These are phyloP conservation scores for Neopestalotiopsis sp. DNA, from an alignment of 2,329 filamentous ascomycete genomes.

Conservation along the genomic window DNA sequence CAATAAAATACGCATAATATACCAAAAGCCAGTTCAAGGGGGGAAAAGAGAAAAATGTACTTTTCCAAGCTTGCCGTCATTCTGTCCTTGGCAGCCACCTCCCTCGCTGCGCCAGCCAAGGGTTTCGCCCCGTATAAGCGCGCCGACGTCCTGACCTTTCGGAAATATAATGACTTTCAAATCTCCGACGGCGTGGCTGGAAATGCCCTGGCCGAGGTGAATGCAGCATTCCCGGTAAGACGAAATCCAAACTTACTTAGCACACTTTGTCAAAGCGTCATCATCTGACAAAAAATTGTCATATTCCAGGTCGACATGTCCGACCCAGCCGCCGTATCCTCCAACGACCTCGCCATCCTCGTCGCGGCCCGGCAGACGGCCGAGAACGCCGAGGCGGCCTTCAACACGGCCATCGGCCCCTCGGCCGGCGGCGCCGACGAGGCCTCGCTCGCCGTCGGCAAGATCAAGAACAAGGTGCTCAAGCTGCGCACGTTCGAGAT, in stretches of 20 bases:
- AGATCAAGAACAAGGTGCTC: slow-evolving; percentile 25
- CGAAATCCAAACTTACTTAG: not conserved
- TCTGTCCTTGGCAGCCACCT: slow-evolving; percentile 17
- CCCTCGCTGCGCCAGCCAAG: slow-evolving; percentile 16
- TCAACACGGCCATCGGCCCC: slow-evolving; percentile 19
- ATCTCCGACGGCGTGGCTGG: slow-evolving; percentile 21
- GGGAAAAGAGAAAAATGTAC: slow-evolving; percentile 12
- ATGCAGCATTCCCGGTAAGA: slow-evolving; percentile 20
- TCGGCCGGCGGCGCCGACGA: slow-evolving; percentile 5
- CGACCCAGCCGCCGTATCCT: slow-evolving; percentile 20
- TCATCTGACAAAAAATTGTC: too few species aligned
- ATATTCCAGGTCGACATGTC: slow-evolving; percentile 12
- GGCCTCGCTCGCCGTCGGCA: slow-evolving; percentile 19
- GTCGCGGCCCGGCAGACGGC: slow-evolving; percentile 21
- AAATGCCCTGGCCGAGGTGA: slow-evolving; percentile 21
- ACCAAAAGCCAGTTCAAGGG: not conserved
- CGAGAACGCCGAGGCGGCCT: slow-evolving; percentile 22
- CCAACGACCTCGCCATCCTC: slow-evolving; percentile 19
- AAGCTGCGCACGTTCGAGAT: slow-evolving; percentile 22
- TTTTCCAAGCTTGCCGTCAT: slow-evolving; percentile 20
- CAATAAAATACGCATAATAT: not conserved
- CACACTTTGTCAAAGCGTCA: too few species aligned
- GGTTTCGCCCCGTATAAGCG: slow-evolving; percentile 13
- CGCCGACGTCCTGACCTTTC: slow-evolving; percentile 18
- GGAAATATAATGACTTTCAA: slow-evolving; percentile 21